Evolutionary conservation across 2,329 filamentous ascomycete species (phyloP), one percentile per base, ranked within the genome.

Genomic region (Diaporthe humulicola): DNA sequence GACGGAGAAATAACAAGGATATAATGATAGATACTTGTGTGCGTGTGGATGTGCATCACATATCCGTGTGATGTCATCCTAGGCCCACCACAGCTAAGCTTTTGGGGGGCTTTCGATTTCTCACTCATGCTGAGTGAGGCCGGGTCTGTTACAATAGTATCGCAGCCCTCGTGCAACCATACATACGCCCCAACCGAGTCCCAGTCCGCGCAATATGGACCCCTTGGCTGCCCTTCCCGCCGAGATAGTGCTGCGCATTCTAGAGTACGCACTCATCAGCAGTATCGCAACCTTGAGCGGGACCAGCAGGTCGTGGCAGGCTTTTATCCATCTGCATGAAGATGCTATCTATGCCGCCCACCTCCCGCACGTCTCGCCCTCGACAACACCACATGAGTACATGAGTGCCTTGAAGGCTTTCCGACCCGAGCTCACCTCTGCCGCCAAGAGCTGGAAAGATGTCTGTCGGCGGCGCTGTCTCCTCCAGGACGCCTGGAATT

Each of bases 401-500:
- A 30, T 76, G 22, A 36, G 50, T 8, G 38, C 61, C n/a, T 38
- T 71, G 28, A 69, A 76, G 22, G 81, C 77, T 61, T 85, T 85
- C 73, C 79, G 81, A 10, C 81, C 79, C 40, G 79, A 82, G 17
- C 30, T 25, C 19, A 10, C 61, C 54, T 85, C 82, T 7, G 81
- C 78, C 9, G 79, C 81, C 2, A 9, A 75, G 19, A 84, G 83
- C 76, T 87, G 85, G 84, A 87, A 87, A 75, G 84, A 86, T 6
- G 79, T 85, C 14, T 87, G 86, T 79, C 83, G 82, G 74, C 82
- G 84, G 5, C 83, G 85, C 78, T 82, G 80, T 1, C 77, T 85
- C 22, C 81, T 88, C 22, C 74, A 79, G 15, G 78, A 79, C 56
- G 86, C 85, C 48, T 87, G 85, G 86, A 78, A 78, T 22, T 71